Base-by-base conservation (phyloP, 202 grass and related monocot species). In the Carex arenaria region DNA sequence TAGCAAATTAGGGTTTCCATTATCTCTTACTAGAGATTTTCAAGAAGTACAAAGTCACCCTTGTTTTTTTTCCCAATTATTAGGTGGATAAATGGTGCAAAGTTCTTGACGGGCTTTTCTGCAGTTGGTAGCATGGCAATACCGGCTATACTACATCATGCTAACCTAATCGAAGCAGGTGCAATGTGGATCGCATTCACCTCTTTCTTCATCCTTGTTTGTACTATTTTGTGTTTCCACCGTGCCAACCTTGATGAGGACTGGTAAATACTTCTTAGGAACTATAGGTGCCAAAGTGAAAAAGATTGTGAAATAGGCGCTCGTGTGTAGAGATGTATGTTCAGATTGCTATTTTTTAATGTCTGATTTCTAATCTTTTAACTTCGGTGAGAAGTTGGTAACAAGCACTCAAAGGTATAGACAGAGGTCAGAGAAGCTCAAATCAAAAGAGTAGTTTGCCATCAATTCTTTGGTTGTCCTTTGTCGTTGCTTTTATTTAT, bases 151-250 rank as follows among this genome's bases (percentile, higher is more conserved):
- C 82, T 95, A 72, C 91, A 89, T 89, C 95, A 98, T 23, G 95
- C 95, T 34, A 84, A 92, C 49, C 84, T 98, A 62, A 98, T 98
- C 14, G 95, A 98, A 83, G 91, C 87, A 0, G 95, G 95, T 0
- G 95, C 95, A 20, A 98, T 98, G 95, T 90, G 92, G 83, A 98
- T 98, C 63, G 91, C 94, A 76, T 98, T 98, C 86, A 95, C 93
- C 0, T 95, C 95, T 62, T 98, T 98, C 79, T 98, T 98, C 86
- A 95, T 98, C 66, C 93, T 98, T 71, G 87, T 93, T 45, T 98
- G 93, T 87, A 98, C 95, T 1, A 76, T 98, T 40, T 30, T 98
- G 64, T 98, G 93, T 86, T 95, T 87, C 85, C 93, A 98, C 64
- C 89, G 91, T 85, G 95, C 91, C 23, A 98, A 63, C 42, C 86